phyloP scores from a whole-genome alignment of 208 protist species.

The Trypanosoma conorhini region DNA sequence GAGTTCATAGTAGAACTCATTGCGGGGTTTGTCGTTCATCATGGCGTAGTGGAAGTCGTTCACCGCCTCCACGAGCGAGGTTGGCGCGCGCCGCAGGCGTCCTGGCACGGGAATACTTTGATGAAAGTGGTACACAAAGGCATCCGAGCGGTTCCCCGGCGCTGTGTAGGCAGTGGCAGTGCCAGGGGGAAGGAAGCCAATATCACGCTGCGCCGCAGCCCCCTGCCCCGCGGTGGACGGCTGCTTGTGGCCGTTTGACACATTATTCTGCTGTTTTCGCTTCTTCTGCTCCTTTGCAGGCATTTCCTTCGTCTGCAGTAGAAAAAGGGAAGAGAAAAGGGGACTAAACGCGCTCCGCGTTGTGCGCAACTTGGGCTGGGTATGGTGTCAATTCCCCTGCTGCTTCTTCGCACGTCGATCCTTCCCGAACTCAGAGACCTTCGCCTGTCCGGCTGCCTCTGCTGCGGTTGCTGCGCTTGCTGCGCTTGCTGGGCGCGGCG shows the following conservation, averaged over 20 bases:
- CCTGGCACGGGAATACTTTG: constrained; percentile 66
- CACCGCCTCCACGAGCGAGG: constrained; percentile 83
- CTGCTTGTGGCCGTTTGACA: background rate
- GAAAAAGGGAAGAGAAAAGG: constrained; percentile 17
- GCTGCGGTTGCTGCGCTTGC: too few relatives aligned
- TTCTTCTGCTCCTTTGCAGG: constrained; percentile 8
- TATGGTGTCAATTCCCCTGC: too few relatives aligned
- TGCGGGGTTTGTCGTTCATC: constrained; percentile 92
- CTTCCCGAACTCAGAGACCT: background rate
- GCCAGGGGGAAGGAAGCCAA: constrained; percentile 34
- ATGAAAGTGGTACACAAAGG: constrained; percentile 79
- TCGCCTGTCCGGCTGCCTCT: background rate
- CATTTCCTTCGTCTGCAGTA: constrained; percentile 4
- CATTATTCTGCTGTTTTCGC: constrained; percentile 6
- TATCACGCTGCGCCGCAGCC: constrained; percentile 13
- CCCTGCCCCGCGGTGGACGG: background rate
- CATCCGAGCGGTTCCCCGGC: constrained; percentile 2
- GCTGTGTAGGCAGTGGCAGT: background rate
- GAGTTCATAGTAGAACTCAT: constrained; percentile 89
- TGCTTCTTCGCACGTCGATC: constrained; percentile 7
- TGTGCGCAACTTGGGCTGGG: too few relatives aligned
- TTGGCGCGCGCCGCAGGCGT: constrained; percentile 59
- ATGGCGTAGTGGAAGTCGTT: constrained; percentile 95
- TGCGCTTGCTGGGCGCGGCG: too few relatives aligned
- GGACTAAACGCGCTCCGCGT: background rate